Base-by-base conservation (phyloP, 306 rosid species). In the Sicyos edulis region DNA sequence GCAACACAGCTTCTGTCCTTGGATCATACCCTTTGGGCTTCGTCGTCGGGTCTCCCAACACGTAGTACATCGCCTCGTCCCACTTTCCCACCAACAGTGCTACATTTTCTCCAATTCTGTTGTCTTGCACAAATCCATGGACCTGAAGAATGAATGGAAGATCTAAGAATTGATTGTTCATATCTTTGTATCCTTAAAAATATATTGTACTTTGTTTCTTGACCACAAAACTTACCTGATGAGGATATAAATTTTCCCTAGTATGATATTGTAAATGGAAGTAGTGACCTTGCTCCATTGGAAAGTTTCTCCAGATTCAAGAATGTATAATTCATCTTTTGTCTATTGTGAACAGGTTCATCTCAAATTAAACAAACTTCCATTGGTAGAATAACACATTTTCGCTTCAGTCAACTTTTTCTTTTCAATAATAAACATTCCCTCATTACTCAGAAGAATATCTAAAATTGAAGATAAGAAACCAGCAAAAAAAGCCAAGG, bases 271-370 rank as follows among this genome's bases (percentile, higher is more conserved):
- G 85, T 93, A 91, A 72, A 93, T 93, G 51, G 99, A 93, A 83
- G 99, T 93, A 60, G 97, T 93, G 81, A 93, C 99, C 89, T 93
- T 93, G 87, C 96, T 91, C 99, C 99, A 93, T 71, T 91, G 95
- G 79, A 93, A 93, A 49, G 79, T 86, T 79, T 93, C 99, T 32
- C 96, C 96, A 70, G 87, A 91, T 74, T 89, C 97, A 72, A 37
- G 42, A 37, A 37, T 37, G 5, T 5, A 37, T 37, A 37, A 5
- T 37, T 37, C 42, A 37, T 37, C 37, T 32, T 32, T 32, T 32
- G 37, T 32, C 37, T 32, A 32, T 32, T 32, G 2, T 32, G 37
- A 32, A 32, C 37, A 32, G 37, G 5, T 37, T 37, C 11, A 7
- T 34, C 65, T 26, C 69, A 40, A 29, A 9, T 42, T 17, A 64